These are phyloP conservation scores for Schizochytrium sp. DNA, from an alignment of 108 stramenopile species.

Conservation along the genomic window DNA sequence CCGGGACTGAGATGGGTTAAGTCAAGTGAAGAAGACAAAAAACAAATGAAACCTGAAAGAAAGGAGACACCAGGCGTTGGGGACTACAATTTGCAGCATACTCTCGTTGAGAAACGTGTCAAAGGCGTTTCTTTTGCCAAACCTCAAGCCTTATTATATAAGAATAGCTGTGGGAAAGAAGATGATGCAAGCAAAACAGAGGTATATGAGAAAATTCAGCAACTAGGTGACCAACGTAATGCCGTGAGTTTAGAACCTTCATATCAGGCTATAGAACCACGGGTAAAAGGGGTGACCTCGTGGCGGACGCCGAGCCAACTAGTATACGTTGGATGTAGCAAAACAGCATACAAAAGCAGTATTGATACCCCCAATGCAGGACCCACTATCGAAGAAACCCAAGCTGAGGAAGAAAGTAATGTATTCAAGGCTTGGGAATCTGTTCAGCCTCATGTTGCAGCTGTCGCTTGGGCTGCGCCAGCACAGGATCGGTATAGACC, in stretches of 20 bases:
- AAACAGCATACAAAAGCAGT: neutral
- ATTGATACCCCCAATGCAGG: too few relatives aligned
- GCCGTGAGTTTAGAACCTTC: neutral
- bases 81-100: neutral
- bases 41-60: neutral
- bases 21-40: neutral
- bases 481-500: too few relatives aligned
- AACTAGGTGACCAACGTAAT: too few relatives aligned
- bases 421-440: too few relatives aligned
- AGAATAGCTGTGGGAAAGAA: too few relatives aligned
- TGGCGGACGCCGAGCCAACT: neutral
- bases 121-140: neutral
- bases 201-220: too few relatives aligned
- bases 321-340: neutral
- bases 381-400: too few relatives aligned
- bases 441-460: too few relatives aligned
- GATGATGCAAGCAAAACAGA: too few relatives aligned
- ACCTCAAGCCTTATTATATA: too few relatives aligned
- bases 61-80: conserved; percentile 12
- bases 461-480: too few relatives aligned
- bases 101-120: conserved; percentile 11
- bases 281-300: neutral
- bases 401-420: too few relatives aligned
- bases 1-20: neutral
- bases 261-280: neutral